Evolutionary conservation across 1,284 basidiomycete genomes (phyloP).

Genomic region (Leucoagaricus sp.): DNA sequence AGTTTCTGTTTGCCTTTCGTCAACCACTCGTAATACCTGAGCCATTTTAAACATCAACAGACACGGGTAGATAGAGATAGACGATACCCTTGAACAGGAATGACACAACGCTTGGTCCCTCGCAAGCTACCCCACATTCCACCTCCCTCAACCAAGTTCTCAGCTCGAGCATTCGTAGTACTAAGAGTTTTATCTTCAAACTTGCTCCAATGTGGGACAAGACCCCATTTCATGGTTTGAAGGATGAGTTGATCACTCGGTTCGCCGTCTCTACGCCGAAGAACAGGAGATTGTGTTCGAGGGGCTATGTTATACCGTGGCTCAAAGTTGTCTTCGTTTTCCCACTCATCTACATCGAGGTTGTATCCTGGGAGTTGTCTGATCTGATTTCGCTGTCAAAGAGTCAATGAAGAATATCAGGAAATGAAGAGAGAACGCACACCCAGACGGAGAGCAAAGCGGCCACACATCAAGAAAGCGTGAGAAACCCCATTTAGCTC

Average conservation of each 20-base stretch:
- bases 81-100: slow-evolving; percentile 77
- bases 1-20: slow-evolving; percentile 77
- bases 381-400: slow-evolving; percentile 31
- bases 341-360: slow-evolving; percentile 58
- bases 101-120: slow-evolving; percentile 76
- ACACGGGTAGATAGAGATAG: neutral
- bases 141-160: slow-evolving; percentile 73
- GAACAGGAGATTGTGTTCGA: slow-evolving; percentile 65
- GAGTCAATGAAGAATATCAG: neutral
- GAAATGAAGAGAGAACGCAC: slow-evolving; percentile 32
- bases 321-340: slow-evolving; percentile 58
- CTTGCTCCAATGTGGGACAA: slow-evolving; percentile 86
- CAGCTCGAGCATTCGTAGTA: slow-evolving; percentile 90
- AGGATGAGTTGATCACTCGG: slow-evolving; percentile 37
- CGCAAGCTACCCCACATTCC: slow-evolving; percentile 86
- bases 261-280: slow-evolving; percentile 43
- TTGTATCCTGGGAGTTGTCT: slow-evolving; percentile 32
- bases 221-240: slow-evolving; percentile 89
- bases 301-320: slow-evolving; percentile 74
- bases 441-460: slow-evolving; percentile 57
- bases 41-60: neutral
- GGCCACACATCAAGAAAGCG: slow-evolving; percentile 57
- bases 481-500: too few relatives aligned
- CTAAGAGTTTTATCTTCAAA: slow-evolving; percentile 68
- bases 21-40: slow-evolving; percentile 91